Conservation (phyloP, 2,329 filamentous ascomycete genomes). For the Exserohilum rostratum region DNA sequence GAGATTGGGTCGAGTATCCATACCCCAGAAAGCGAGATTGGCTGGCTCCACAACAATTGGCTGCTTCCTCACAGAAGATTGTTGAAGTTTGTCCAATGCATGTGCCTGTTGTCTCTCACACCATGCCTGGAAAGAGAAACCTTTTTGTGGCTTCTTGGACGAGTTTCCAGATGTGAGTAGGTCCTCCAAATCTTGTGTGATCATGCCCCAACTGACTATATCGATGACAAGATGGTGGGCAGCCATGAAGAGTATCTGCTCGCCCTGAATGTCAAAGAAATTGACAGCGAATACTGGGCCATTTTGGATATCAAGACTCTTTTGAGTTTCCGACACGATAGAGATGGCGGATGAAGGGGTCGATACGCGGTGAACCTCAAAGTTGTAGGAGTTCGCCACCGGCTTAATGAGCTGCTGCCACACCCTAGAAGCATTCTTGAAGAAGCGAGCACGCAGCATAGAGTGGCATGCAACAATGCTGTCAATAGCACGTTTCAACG, state of each 20-base stretch:
- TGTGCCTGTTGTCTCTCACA: constrained; percentile 32
- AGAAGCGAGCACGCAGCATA: constrained; percentile 44
- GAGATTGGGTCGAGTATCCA: constrained; percentile 34
- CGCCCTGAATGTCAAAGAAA: constrained; percentile 24
- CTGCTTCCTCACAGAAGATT: constrained; percentile 15
- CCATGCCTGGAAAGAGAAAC: constrained; percentile 41
- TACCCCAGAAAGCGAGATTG: constrained; percentile 39
- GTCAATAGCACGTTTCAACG: constrained; percentile 33
- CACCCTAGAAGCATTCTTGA: constrained; percentile 12
- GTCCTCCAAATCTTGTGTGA: constrained; percentile 42
- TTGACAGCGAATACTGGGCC: constrained; percentile 41
- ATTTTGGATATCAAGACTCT: constrained; percentile 33
- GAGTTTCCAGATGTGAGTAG: constrained; percentile 22
- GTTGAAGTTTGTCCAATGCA: constrained; percentile 17
- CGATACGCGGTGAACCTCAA: constrained; percentile 21
- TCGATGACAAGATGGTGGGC: constrained; percentile 45
- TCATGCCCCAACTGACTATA: constrained; percentile 43
- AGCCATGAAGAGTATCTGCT: constrained; percentile 38
- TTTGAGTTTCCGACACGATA: constrained; percentile 31
- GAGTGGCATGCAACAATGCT: constrained; percentile 37
- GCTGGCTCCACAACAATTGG: constrained; percentile 22
- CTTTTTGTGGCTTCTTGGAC: constrained; percentile 21
- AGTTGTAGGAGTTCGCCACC: constrained; percentile 24
- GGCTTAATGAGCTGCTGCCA: constrained; percentile 34
- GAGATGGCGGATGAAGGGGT: constrained; percentile 12